Base-by-base conservation (phyloP, 441 rosid genomes). In the Gossypium aridum region DNA sequence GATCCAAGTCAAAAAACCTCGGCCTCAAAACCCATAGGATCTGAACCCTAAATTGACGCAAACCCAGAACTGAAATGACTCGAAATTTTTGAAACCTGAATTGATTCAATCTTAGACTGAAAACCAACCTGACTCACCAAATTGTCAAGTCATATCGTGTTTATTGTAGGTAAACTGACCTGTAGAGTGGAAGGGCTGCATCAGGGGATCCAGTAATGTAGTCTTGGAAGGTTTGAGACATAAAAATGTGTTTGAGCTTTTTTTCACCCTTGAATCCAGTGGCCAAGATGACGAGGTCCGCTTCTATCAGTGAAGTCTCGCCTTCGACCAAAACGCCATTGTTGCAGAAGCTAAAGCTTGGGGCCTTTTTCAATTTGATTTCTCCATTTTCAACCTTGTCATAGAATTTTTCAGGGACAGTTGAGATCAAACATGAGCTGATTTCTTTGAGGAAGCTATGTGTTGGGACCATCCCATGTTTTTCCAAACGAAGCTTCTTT, bases 331-430 rank as follows among this genome's bases (percentile, higher is more conserved):
- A 26, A 23, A 89, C 37, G 5, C 89, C 89, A 1, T 80, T 70
- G 25, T 80, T 67, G 56, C 87, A 79, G 75, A 89, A 87, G 61
- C 80, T 39, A 43, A 86, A 81, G 37, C 60, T 70, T 1, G 62
- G 77, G 45, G 93, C 75, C 76, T 84, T 86, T 76, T 78, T 82
- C 60, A 86, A 49, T 70, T 74, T 53, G 57, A 86, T 80, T 82
- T 81, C 81, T 61, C 92, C 90, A 22, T 81, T 86, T 54, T 85
- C 87, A 34, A 80, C 89, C 72, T 70, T 79, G 19, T 83, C 86
- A 6, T 80, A 86, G 76, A 88, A 88, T 6, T 82, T 75, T 7
- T 77, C 79, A 0, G 88, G 91, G 16, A 86, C 71, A 0, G 75
- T 82, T 2, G 85, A 17, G 71, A 72, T 71, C 34, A 70, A 56